phyloP scores from a whole-genome alignment of 495 filamentous ascomycete genomes.

The Penicillium crystallinum region DNA sequence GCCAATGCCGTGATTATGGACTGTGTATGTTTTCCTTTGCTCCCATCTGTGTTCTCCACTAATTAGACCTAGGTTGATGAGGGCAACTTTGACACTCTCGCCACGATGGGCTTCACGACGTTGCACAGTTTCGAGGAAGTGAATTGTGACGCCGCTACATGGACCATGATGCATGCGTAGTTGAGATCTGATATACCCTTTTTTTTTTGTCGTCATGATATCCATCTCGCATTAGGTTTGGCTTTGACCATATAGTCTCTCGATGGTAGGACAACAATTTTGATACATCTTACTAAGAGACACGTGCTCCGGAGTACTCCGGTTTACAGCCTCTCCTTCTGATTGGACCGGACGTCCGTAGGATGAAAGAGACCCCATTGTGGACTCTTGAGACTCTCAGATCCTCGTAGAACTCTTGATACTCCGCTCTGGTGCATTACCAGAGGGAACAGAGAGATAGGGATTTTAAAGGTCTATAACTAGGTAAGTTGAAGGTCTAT shows the following conservation, averaged over 20 bases:
- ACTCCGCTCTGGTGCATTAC: constrained; percentile 5
- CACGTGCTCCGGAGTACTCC: no score
- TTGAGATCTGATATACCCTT: constrained; percentile 9
- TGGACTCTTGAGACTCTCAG: no score
- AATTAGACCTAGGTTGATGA: constrained; percentile 56
- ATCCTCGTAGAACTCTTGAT: no score
- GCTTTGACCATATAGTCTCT: no score
- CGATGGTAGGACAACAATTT: no score
- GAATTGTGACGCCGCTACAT: constrained; percentile 66
- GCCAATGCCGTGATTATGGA: constrained; percentile 66
- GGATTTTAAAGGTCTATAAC: no score
- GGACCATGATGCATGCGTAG: constrained; percentile 50
- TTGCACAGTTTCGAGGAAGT: constrained; percentile 77
- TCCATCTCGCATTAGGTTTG: constrained; percentile 24
- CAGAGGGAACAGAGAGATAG: background rate
- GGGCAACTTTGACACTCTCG: constrained; percentile 63
- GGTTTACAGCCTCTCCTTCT: no score
- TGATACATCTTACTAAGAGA: no score
- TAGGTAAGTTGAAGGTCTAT: no score
- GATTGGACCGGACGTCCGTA: constrained; percentile 24
- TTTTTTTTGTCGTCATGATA: constrained; percentile 26
- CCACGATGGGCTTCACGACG: constrained; percentile 70
- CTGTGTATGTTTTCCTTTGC: constrained; percentile 52
- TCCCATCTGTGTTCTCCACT: constrained; percentile 12
- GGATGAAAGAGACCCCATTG: no score